Evolutionary conservation across 2,329 filamentous ascomycete genomes (phyloP).

Genomic region (Lanzia echinophila): DNA sequence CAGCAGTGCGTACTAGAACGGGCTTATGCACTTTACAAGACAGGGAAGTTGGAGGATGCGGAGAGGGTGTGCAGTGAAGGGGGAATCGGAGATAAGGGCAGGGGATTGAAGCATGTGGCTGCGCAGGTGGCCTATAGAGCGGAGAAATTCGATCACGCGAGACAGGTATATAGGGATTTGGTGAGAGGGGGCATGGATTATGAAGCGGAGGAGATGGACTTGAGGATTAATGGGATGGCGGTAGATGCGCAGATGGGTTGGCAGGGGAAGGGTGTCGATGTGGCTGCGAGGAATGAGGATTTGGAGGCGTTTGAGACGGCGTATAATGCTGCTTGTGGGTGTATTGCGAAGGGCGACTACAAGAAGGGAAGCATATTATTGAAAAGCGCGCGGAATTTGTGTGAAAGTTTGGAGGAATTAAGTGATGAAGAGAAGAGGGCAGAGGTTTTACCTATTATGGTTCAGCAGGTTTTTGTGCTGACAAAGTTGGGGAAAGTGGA

Average conservation of each 20-base stretch:
- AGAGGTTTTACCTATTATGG: conserved; percentile 67
- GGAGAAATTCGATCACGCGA: conserved; percentile 65
- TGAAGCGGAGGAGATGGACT: conserved; percentile 62
- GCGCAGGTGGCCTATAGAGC: conserved; percentile 67
- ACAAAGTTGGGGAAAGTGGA: conserved; percentile 57
- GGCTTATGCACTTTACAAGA: conserved; percentile 80
- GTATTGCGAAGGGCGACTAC: conserved; percentile 63
- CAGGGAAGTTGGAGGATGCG: conserved; percentile 61
- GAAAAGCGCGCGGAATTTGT: conserved; percentile 63
- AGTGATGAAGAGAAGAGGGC: conserved; percentile 66
- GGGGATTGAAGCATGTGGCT: conserved; percentile 42
- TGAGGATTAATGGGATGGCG: conserved; percentile 70
- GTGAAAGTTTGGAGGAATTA: conserved; percentile 66
- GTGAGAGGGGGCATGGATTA: conserved; percentile 38
- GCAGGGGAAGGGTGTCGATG: conserved; percentile 41
- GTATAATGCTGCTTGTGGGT: conserved; percentile 71
- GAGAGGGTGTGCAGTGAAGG: conserved; percentile 26
- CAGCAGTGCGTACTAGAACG: conserved; percentile 59
- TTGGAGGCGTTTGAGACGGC: conserved; percentile 73
- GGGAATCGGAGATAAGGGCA: conserved; percentile 12
- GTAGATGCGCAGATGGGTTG: conserved; percentile 67
- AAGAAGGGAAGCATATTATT: conserved; percentile 59
- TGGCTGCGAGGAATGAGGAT: conserved; percentile 41
- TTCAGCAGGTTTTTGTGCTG: conserved; percentile 70
- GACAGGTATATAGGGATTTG: conserved; percentile 56